phyloP scores from a whole-genome alignment of 805 yeast genomes.

The Spencermartinsiella europaea region DNA sequence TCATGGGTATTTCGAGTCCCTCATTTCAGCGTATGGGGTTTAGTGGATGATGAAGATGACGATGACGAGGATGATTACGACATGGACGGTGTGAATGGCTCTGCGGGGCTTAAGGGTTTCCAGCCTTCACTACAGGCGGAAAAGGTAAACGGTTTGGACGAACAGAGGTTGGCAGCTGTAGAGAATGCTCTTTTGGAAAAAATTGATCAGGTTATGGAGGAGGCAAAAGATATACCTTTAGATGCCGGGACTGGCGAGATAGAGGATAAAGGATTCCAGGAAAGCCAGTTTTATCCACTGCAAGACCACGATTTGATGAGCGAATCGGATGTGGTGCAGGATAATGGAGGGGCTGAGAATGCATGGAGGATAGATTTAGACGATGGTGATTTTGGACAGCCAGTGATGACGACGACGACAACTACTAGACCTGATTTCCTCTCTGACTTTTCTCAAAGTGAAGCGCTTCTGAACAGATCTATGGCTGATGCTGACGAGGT shows the following conservation, averaged over 20 bases:
- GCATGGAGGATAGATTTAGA: not conserved
- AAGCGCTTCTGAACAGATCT: not conserved
- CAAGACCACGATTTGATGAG: not conserved
- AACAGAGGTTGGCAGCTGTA: not conserved
- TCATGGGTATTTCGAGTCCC: slow-evolving; percentile 77
- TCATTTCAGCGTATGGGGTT: slow-evolving; percentile 94
- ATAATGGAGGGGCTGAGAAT: not conserved
- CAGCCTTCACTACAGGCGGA: not conserved
- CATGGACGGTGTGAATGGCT: slow-evolving; percentile 38
- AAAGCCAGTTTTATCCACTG: not conserved
- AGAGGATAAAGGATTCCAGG: not conserved
- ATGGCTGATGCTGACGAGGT: not conserved
- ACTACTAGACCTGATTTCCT: not conserved
- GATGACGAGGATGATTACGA: slow-evolving; percentile 48
- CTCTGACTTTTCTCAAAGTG: not conserved
- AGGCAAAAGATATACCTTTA: too few species aligned
- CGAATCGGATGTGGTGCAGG: not conserved
- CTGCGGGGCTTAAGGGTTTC: too few species aligned
- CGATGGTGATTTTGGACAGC: not conserved
- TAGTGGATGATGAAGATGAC: slow-evolving; percentile 40
- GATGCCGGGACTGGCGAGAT: too few species aligned
- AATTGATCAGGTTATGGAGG: not conserved
- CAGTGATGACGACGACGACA: not conserved
- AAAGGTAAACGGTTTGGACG: not conserved
- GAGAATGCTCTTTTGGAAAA: not conserved